Base-by-base conservation (phyloP, 2,329 filamentous ascomycete species). In the Ilyonectria sp. region DNA sequence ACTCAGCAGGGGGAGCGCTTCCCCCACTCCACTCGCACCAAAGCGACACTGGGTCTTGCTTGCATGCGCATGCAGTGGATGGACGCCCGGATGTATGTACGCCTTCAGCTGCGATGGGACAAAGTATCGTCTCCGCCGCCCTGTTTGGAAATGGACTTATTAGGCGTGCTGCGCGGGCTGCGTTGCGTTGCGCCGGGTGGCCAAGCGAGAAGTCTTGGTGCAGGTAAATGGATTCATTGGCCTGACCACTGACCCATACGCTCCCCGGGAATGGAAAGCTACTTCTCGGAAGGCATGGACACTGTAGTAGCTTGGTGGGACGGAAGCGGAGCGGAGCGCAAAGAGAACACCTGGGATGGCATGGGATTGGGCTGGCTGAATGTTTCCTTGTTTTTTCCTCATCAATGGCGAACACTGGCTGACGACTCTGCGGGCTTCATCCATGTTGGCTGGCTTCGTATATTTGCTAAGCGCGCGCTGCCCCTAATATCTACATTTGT, bases 1-100 rank as follows among this genome's bases (percentile, higher is more conserved):
- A 58, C 58, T 19, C 35, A 66, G 53, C 63, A 66, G 58, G 63
- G 63, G 58, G 52, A 60, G 26, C 40, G 55, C 58, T 26, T 35
- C 47, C 62, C 49, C 58, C 46, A 31, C 52, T 66, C 63, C 58
- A 61, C 63, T 35, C 53, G 44, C 29, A 54, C 63, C 53, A 60
- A 50, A 56, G 62, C 53, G 62, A 60, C 44, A 55, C 62, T 65
- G 56, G 62, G 50, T 54, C 62, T 61, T 66, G 63, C 63, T 47
- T 61, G 57, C 63, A 66, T 66, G 53, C 43, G 58, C 31, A 61
- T 61, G 58, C 57, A 55, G 37, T 58, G 21, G 33, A 49, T 40
- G 29, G 44, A 23, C n/a, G 46, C 26, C 44, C 59, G 56, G 40
- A 31, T 33, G 54, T 40, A 46, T 43, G n/a, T 4, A 35, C 55